These are phyloP conservation scores for Rutstroemia sp. DNA, from an alignment of 2,329 filamentous ascomycete species.

Conservation along the genomic window DNA sequence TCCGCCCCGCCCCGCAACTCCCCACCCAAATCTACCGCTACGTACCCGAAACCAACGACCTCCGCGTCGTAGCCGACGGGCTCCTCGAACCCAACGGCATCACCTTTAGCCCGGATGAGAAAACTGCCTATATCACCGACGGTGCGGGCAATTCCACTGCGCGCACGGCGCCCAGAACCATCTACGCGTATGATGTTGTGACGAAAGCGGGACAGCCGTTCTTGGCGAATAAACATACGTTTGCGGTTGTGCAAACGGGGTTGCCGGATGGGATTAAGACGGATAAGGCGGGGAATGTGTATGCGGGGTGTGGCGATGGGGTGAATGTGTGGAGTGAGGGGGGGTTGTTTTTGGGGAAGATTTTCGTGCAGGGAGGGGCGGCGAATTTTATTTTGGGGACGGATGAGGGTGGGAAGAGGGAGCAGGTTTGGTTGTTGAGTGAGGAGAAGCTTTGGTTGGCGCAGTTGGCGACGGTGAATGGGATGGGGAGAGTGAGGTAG, in stretches of 20 bases:
- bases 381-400: slow-evolving; percentile 14
- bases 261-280: slow-evolving; percentile 51
- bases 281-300: slow-evolving; percentile 46
- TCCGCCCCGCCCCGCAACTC: slow-evolving; percentile 44
- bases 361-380: slow-evolving; percentile 30
- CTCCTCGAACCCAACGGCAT: slow-evolving; percentile 50
- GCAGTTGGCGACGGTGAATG: not conserved
- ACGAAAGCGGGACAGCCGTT: slow-evolving; percentile 5
- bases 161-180: slow-evolving; percentile 32
- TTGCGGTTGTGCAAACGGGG: slow-evolving; percentile 46
- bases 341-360: slow-evolving; percentile 47
- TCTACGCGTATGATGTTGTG: slow-evolving; percentile 21
- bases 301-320: slow-evolving; percentile 45
- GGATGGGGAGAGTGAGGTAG: not conserved
- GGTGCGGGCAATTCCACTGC: slow-evolving; percentile 32
- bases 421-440: slow-evolving; percentile 15
- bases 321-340: slow-evolving; percentile 45
- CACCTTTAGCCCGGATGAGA: slow-evolving; percentile 47
- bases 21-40: slow-evolving; percentile 52
- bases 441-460: slow-evolving; percentile 17
- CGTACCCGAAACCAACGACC: slow-evolving; percentile 40
- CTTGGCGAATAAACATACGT: slow-evolving; percentile 30
- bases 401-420: not conserved
- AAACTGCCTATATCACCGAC: slow-evolving; percentile 47
- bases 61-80: slow-evolving; percentile 49